Evolutionary conservation across 306 rosid genomes (phyloP), one percentile per base, ranked within the genome.

Genomic region (Prunus davidiana): DNA sequence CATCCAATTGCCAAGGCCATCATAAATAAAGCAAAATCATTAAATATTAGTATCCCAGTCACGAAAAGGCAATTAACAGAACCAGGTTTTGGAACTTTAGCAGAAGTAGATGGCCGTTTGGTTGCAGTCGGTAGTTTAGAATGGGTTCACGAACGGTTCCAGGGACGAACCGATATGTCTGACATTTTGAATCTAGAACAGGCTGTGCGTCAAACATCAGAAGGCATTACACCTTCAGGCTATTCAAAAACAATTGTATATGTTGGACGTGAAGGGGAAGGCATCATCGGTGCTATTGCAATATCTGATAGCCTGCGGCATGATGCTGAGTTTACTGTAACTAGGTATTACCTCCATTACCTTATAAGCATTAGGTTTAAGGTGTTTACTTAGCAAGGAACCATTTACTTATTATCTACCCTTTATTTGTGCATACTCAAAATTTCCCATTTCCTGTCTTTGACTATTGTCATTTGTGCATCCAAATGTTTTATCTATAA

Each of bases 1-100:
- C 99, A 95, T 86, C 99, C 99, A 78, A 92, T 95, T 70, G 99
- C 99, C 62, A 92, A 88, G 83, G 97, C 99, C 66, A 89, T 92
- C 70, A 66, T 88, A 77, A 82, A 86, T 61, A 84, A 90, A 87
- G 97, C 99, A 38, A 94, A 90, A 77, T 88, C 90, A 45, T 84
- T 90, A 75, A 88, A 87, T 56, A 85, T 95, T 91, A 78, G 83
- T 69, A 82, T 90, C 76, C 93, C 98, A 20, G 74, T 84, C 77
- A 90, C 98, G 20, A 89, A 72, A 67, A 84, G 92, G 38, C 98
- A 92, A 69, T 67, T 95, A 83, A 91, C 83, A 68, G 97, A 95
- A 86, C 97, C 97, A 19, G 98, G 98, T 66, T 92, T 88, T 69
- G 98, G 98, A 88, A 89, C 98, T 52, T 62, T 95, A 72, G 97